Base-by-base conservation (phyloP, 176 grass and related monocot genomes). In the Eremochloa ophiuroides region DNA sequence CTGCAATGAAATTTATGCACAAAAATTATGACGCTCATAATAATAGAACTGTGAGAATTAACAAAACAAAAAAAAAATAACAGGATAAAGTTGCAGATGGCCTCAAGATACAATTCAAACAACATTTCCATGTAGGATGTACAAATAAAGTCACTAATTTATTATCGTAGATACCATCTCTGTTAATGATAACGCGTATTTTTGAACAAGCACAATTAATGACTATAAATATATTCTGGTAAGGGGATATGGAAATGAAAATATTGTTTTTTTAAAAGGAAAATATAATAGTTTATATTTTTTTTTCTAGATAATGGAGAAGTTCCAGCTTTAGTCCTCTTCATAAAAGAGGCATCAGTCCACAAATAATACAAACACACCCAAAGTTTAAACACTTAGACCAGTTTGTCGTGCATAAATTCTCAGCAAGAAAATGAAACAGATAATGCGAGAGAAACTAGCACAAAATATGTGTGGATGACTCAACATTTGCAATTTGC, bases 1-100 rank as follows among this genome's bases (percentile, higher is more conserved):
- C 95, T 94, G 79, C 15, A 84, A 68, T 41, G 30, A 84, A 48
- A 87, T 42, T 42, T 63, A 60, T 47, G 8, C 13, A 71, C 18
- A 85, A 44, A 22, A 51, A 37, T 80, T 76, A 89, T 44, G 23
- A 66, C 18, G 11, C 53, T n/a, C 38, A 35, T 25, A 85, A 10
- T 6, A 77, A 69, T 6, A 74, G 26, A 17, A 84, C 30, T 47
- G 13, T 6, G 55, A 64, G 51, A 53, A 73, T 37, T 48, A 70
- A 35, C 12, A 51, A 56, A 68, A 10, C 7, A 53, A 37, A 37
- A 66, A 31, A 7, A 40, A 33, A 18, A 53, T 10, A 40, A 33
- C 18, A 47, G 69, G 18, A 4, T 4, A 20, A 55, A 75, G 29
- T 43, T 43, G 16, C 9, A 58, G 25, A 69, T 30, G 29, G 47